Percentiles rank a stretch among this genome's conserved stretches.
Evolutionary conservation across 2,329 filamentous ascomycete species (phyloP).

Genomic region (Calonectria pteridis): DNA sequence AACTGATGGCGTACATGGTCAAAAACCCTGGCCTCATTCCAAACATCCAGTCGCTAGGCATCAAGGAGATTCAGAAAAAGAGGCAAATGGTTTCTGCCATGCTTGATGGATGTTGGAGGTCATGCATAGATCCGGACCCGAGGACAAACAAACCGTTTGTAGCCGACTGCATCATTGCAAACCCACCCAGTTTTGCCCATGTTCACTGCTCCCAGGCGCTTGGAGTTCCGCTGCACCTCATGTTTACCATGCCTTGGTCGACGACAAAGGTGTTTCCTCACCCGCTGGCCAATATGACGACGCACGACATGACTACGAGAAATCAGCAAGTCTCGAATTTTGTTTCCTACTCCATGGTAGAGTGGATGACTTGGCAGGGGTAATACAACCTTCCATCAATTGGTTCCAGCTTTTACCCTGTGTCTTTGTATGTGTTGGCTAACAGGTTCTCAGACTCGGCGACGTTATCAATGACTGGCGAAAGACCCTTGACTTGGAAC

Average conservation of each 20-base stretch:
- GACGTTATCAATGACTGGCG: conserved; percentile 35
- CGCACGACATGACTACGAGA: conserved; percentile 51
- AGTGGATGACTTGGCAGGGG: conserved; percentile 84
- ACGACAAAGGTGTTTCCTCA: conserved; percentile 80
- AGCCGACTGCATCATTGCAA: conserved; percentile 63
- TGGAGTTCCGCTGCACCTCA: conserved; percentile 58
- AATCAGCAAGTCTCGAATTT: conserved; percentile 74
- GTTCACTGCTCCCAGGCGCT: conserved; percentile 60
- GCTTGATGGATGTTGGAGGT: conserved; percentile 45
- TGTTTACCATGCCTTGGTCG: conserved; percentile 79
- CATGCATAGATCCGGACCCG: conserved; percentile 35
- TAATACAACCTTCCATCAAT: conserved; percentile 1
- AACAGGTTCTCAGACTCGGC: conserved; percentile 16
- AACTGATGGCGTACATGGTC: conserved; percentile 42
- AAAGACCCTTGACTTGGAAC: conserved; percentile 19
- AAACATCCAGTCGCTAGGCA: conserved; percentile 37
- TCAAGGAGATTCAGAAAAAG: conserved; percentile 43
- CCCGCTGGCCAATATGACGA: conserved; percentile 76
- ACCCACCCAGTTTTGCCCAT: conserved; percentile 62
- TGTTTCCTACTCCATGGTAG: conserved; percentile 77
- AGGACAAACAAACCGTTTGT: conserved; percentile 53
- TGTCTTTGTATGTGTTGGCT: background rate
- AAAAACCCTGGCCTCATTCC: conserved; percentile 48
- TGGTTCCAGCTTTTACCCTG: background rate
- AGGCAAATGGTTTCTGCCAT: conserved; percentile 44